A percentile compares a stretch with the other conserved stretches of the same genome.
These are phyloP conservation scores for Phytomonas sp. DNA, from an alignment of 208 protist genomes.

Conservation along the genomic window DNA sequence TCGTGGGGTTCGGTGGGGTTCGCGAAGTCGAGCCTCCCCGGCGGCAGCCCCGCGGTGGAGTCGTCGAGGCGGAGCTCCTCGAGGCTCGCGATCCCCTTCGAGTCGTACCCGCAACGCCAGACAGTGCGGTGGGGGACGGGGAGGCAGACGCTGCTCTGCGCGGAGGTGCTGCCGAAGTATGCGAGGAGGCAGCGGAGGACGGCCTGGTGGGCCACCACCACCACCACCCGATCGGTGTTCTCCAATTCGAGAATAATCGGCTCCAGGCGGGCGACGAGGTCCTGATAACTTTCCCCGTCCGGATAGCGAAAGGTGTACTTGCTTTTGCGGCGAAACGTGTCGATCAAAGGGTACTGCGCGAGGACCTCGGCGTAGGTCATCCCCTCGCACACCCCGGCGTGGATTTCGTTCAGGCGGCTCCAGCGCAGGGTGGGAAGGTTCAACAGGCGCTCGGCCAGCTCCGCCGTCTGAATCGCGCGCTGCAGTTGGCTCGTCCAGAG, in stretches of 20 bases:
- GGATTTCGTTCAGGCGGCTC: constrained; percentile 83
- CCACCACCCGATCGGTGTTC: constrained; percentile 70
- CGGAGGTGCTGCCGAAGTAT: constrained; percentile 78
- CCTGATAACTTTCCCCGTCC: constrained; percentile 85
- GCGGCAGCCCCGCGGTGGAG: constrained; percentile 22
- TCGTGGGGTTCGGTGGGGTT: no score
- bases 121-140: constrained; percentile 78
- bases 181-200: constrained; percentile 77
- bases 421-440: constrained; percentile 75
- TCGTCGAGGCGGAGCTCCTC: constrained; percentile 64
- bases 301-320: constrained; percentile 89
- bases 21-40: neutral
- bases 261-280: constrained; percentile 79
- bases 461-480: constrained; percentile 78
- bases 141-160: constrained; percentile 66
- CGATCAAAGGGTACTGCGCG: constrained; percentile 63
- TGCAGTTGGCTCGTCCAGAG: constrained; percentile 84
- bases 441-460: constrained; percentile 46
- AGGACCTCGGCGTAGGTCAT: constrained; percentile 78
- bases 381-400: constrained; percentile 85
- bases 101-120: constrained; percentile 82
- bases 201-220: constrained; percentile 82
- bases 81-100: constrained; percentile 68
- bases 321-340: constrained; percentile 59
- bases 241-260: constrained; percentile 89